Evolutionary conservation across 257 asterid genomes (phyloP), one percentile per base, ranked within the genome.

Genomic region (Solanum tacnaense): DNA sequence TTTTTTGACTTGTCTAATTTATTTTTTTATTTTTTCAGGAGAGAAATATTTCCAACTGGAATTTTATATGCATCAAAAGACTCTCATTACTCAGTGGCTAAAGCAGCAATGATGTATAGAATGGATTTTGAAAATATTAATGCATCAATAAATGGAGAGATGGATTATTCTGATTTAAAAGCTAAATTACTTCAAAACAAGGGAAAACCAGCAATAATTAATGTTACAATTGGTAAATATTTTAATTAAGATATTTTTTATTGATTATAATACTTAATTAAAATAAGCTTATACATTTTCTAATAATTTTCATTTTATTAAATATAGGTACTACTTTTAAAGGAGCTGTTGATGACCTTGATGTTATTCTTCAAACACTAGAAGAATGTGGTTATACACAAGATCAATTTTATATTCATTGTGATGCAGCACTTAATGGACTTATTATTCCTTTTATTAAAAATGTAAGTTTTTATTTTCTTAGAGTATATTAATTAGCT

Each of bases 341-440:
- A 78, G 93, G 93, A 60, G 93, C 88, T 18, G 4, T 91, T 15
- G 94, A 92, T 81, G 70, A 92, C 4, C 88, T 92, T 87, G 94
- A 92, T 87, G 35, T 91, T 49, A 79, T 91, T 27, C 78, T 91
- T 23, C 20, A 88, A 39, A 91, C 84, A 35, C 89, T 89, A 0
- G 83, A 89, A 52, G 88, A 89, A 31, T 82, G 84, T 35, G 93
- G 90, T 0, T 91, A 85, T 39, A 52, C 92, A 44, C 39, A 89
- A 2, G 91, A 89, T 29, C 73, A 85, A 29, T 89, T 91, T 78
- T 91, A 89, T 21, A 91, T 91, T 7, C 93, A 89, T 18, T 91
- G 92, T 78, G 93, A 91, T 86, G 91, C 90, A 13, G 93, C 93
- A 31, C 74, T 91, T 1, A 88, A 49, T 39, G 92, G 93, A 1